Percentiles rank a stretch among this genome's conserved stretches.
phyloP scores from a whole-genome alignment of 169 alveolate species.

The Plasmodium blacklocki region DNA sequence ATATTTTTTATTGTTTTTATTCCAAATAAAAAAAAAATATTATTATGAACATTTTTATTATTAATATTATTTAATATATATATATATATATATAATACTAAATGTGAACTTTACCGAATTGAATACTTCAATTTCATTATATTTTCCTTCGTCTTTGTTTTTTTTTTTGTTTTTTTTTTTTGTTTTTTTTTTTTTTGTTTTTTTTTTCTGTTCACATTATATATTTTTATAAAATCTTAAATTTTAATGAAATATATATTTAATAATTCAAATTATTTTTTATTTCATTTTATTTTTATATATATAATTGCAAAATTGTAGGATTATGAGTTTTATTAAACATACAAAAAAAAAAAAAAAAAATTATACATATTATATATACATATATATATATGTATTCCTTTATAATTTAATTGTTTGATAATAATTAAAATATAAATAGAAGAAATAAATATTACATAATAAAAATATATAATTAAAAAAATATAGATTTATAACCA shows the following conservation, averaged over 20 bases:
- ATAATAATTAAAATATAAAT: no score
- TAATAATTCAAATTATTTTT: neutral
- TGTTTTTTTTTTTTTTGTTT: neutral
- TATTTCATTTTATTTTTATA: neutral
- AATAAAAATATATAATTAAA: no score
- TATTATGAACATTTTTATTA: no score
- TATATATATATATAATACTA: no score
- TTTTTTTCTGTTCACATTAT: neutral
- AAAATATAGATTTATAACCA: no score
- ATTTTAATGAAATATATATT: neutral
- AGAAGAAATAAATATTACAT: no score
- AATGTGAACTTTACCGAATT: no score
- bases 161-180: no score
- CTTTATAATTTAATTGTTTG: no score
- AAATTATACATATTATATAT: neutral
- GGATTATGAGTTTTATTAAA: neutral
- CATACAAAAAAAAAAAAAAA: neutral
- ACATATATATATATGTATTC: neutral
- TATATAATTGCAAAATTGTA: constrained; percentile 8
- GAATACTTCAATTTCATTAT: neutral
- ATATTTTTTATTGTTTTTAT: no score
- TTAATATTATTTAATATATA: no score
- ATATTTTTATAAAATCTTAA: neutral
- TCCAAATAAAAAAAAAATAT: no score
- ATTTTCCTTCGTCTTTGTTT: neutral